These are phyloP conservation scores for Metschnikowia vanudenii DNA, from an alignment of 805 yeast genomes.

Conservation along the genomic window DNA sequence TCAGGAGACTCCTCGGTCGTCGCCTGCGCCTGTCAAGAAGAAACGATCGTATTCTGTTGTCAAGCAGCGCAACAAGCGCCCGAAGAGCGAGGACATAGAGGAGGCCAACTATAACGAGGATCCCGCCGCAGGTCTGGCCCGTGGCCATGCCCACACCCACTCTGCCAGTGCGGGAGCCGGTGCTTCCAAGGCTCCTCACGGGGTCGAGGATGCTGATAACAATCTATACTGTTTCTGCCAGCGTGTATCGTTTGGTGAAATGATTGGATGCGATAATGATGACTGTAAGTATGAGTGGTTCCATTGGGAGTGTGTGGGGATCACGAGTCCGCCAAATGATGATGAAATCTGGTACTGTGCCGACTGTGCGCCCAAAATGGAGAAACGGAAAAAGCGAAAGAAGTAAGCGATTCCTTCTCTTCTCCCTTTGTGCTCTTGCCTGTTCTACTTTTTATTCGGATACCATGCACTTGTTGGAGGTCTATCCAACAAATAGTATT, in stretches of 20 bases:
- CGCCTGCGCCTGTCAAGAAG: slow-evolving; percentile 20
- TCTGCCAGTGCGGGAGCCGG: slow-evolving; percentile 1
- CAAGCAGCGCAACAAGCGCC: slow-evolving; percentile 17
- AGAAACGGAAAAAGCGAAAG: slow-evolving; percentile 43
- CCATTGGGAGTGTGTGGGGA: slow-evolving; percentile 92
- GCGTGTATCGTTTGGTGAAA: slow-evolving; percentile 89
- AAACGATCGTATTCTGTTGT: slow-evolving; percentile 17
- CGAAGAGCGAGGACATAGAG: slow-evolving; percentile 18
- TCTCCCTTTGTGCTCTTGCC: too few relatives aligned
- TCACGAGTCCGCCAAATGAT: slow-evolving; percentile 84
- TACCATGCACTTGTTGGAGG: too few relatives aligned
- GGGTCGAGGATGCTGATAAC: slow-evolving; percentile 42
- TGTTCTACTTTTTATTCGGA: too few relatives aligned
- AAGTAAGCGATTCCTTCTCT: slow-evolving; percentile 22
- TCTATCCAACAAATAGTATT: too few relatives aligned
- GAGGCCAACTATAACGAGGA: slow-evolving; percentile 21
- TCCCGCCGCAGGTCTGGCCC: slow-evolving; percentile 7
- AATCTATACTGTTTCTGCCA: slow-evolving; percentile 82
- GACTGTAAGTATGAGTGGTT: slow-evolving; percentile 93
- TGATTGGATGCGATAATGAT: slow-evolving; percentile 95
- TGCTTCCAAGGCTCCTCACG: slow-evolving; percentile 17
- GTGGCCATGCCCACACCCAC: slow-evolving; percentile 3
- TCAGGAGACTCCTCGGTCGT: slow-evolving; percentile 16
- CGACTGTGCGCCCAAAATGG: slow-evolving; percentile 59
- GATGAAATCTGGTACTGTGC: slow-evolving; percentile 87